phyloP scores from a whole-genome alignment of 805 yeast genomes.

The Teunomyces pallodes region DNA sequence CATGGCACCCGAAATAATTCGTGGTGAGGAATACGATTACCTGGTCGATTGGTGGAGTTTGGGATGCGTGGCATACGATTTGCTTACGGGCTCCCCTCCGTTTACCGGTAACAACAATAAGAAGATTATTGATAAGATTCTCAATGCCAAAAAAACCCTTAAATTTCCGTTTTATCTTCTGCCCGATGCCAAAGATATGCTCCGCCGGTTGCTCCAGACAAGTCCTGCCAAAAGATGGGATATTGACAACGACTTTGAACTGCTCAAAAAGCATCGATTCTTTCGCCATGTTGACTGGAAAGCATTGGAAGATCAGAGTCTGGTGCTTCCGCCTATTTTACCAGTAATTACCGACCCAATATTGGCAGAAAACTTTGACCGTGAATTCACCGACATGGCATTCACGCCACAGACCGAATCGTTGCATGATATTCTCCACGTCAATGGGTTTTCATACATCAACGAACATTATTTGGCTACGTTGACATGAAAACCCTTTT shows the following conservation, averaged over 20 bases:
- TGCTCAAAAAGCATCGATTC: slow-evolving; percentile 35
- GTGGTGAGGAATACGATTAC: slow-evolving; percentile 40
- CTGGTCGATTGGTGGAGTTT: slow-evolving; percentile 49
- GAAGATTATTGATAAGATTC: slow-evolving; percentile 38
- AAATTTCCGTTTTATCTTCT: slow-evolving; percentile 41
- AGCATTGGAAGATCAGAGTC: slow-evolving; percentile 21
- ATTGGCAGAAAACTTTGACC: slow-evolving; percentile 44
- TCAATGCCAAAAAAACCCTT: slow-evolving; percentile 28
- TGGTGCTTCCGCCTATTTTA: slow-evolving; percentile 38
- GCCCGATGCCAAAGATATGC: slow-evolving; percentile 41
- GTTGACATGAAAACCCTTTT: neutral
- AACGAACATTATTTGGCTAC: slow-evolving; percentile 32
- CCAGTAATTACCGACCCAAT: slow-evolving; percentile 45
- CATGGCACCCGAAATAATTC: slow-evolving; percentile 48
- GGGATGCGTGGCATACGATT: slow-evolving; percentile 44
- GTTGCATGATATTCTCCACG: slow-evolving; percentile 32
- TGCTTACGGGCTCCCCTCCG: slow-evolving; percentile 45
- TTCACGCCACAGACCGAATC: slow-evolving; percentile 25
- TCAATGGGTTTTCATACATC: slow-evolving; percentile 41
- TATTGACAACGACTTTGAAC: slow-evolving; percentile 35
- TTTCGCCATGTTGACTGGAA: slow-evolving; percentile 40
- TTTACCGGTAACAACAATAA: slow-evolving; percentile 42
- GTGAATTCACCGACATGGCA: slow-evolving; percentile 41
- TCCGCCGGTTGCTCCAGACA: slow-evolving; percentile 35
- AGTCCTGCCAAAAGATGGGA: slow-evolving; percentile 37